A percentile compares a stretch with the other conserved stretches of the same genome.
Conservation (phyloP, 2,329 filamentous ascomycete genomes). For the Pseudohalonectria lignicola region DNA sequence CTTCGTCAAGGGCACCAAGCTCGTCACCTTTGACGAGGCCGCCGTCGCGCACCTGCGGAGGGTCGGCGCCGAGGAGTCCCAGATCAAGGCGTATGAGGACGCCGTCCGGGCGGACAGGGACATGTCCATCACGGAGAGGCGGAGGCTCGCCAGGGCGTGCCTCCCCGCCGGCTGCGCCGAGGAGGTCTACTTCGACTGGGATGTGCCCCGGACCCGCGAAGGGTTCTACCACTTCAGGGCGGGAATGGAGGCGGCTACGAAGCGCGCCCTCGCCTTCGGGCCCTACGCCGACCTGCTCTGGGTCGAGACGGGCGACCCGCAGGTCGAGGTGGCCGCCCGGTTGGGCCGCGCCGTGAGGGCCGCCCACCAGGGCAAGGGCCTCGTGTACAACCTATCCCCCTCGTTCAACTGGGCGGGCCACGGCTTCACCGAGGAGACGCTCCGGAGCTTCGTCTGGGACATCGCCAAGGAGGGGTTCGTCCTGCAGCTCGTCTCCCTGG, state of each 20-base stretch:
- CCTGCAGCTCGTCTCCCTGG: constrained; percentile 55
- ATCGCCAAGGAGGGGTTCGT: constrained; percentile 79
- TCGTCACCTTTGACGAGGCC: constrained; percentile 89
- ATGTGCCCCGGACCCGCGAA: constrained; percentile 84
- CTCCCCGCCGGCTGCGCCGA: constrained; percentile 43
- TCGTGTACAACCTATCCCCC: constrained; percentile 93
- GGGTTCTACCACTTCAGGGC: constrained; percentile 87
- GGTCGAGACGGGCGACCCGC: constrained; percentile 91
- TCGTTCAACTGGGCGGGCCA: constrained; percentile 99
- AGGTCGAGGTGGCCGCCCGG: constrained; percentile 61
- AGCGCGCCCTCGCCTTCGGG: constrained; percentile 83
- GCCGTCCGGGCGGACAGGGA: constrained; percentile 54
- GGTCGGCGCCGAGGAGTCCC: constrained; percentile 51
- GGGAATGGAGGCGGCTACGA: constrained; percentile 77
- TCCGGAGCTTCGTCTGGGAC: constrained; percentile 94
- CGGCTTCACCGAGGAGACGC: constrained; percentile 71
- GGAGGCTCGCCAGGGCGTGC: constrained; percentile 57
- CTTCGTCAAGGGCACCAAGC: constrained; percentile 78
- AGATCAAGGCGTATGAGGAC: constrained; percentile 56
- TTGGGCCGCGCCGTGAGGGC: constrained; percentile 69
- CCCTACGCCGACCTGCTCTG: constrained; percentile 92
- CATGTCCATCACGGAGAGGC: constrained; percentile 68
- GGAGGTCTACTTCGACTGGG: constrained; percentile 72
- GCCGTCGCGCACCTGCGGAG: constrained; percentile 62
- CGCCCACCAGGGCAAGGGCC: constrained; percentile 64